These are phyloP conservation scores for Mrakia frigida DNA, from an alignment of 768 basidiomycete species.

Conservation along the genomic window DNA sequence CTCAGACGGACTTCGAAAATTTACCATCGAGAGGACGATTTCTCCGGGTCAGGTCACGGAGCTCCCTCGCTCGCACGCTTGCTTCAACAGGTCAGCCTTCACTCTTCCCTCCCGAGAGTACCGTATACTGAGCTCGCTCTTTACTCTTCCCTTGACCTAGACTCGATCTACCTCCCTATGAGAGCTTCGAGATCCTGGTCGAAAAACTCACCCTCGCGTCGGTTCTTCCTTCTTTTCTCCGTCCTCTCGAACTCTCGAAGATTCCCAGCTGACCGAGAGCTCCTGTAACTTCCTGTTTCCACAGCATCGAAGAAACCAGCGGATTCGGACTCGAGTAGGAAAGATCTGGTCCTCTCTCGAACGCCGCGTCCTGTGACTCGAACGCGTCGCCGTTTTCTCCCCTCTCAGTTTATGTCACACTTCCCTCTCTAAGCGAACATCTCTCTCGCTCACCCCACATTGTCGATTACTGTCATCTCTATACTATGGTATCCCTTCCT, in stretches of 20 bases:
- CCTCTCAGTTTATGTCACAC: too few relatives aligned
- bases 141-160: conserved; percentile 43
- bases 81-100: conserved; percentile 63
- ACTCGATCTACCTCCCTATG: conserved; percentile 93
- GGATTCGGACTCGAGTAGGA: conserved; percentile 33
- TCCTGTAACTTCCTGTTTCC: not conserved
- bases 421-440: too few relatives aligned
- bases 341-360: too few relatives aligned
- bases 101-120: too few relatives aligned
- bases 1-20: conserved; percentile 90
- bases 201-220: conserved; percentile 83
- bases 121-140: too few relatives aligned
- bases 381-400: too few relatives aligned
- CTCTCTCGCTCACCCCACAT: too few relatives aligned
- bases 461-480: too few relatives aligned
- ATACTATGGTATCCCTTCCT: too few relatives aligned
- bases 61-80: conserved; percentile 93
- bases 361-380: too few relatives aligned
- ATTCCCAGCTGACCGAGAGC: too few relatives aligned
- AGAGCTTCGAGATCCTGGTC: conserved; percentile 69
- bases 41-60: conserved; percentile 76
- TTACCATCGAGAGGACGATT: conserved; percentile 91
- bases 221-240: conserved; percentile 1
- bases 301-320: conserved; percentile 53
- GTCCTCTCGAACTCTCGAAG: too few relatives aligned